Conservation (phyloP, 208 protist genomes). For the Leishmania tarentolae region DNA sequence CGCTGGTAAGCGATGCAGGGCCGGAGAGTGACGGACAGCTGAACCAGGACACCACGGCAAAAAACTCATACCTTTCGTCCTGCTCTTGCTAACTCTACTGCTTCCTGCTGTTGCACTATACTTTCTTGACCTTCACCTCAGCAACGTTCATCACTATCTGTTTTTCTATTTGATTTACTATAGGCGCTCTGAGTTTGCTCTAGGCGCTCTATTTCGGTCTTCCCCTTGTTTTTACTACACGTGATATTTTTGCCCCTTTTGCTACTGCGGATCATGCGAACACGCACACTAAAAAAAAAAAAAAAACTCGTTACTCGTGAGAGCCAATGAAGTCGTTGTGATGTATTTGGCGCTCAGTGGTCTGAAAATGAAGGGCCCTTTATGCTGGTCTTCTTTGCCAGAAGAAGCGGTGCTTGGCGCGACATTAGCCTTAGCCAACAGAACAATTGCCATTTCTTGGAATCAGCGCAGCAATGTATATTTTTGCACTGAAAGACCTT, state of each 20-base stretch:
- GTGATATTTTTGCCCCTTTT: background rate
- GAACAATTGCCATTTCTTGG: background rate
- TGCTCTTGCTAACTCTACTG: conserved; percentile 23
- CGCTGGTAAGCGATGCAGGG: background rate
- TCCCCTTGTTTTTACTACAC: background rate
- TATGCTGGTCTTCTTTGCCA: too few species aligned
- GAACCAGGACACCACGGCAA: background rate
- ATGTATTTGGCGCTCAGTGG: background rate
- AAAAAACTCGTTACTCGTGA: background rate
- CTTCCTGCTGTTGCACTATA: background rate
- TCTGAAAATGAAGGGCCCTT: background rate
- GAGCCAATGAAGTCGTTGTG: background rate
- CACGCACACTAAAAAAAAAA: background rate
- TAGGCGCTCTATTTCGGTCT: background rate
- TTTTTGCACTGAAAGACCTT: background rate
- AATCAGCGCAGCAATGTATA: too few species aligned
- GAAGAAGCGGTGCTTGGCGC: background rate
- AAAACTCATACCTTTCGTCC: conserved; percentile 5
- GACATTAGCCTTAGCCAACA: background rate
- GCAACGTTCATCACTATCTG: background rate
- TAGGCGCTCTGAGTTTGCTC: background rate
- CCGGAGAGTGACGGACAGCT: background rate
- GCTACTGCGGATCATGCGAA: background rate
- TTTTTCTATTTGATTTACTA: background rate
- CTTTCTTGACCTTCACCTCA: background rate